phyloP scores from a whole-genome alignment of 2,329 filamentous ascomycete species.

The Alternaria sp. region DNA sequence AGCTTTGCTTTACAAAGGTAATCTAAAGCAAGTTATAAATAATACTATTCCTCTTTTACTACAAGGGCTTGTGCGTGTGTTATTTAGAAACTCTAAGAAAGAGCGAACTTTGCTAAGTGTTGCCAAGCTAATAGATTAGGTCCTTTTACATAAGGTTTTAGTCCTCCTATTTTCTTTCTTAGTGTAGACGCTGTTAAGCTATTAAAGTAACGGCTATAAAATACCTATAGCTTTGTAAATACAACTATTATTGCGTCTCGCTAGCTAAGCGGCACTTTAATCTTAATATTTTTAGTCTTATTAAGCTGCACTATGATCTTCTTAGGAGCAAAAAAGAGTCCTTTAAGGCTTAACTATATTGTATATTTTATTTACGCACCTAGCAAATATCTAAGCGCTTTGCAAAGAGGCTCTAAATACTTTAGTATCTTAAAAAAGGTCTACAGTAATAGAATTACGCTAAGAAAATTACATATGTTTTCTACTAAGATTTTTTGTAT shows the following conservation, averaged over 20 bases:
- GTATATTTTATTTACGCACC: constrained; percentile 19
- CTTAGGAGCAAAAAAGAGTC: constrained; percentile 16
- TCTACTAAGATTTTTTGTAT: constrained; percentile 9
- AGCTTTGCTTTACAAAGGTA: constrained; percentile 25
- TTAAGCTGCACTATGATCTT: constrained; percentile 19
- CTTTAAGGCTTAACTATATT: constrained; percentile 21
- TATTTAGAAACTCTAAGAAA: constrained; percentile 17
- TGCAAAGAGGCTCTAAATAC: constrained; percentile 25
- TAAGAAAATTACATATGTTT: constrained; percentile 18
- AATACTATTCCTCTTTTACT: constrained; percentile 12
- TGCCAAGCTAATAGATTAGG: constrained; percentile 24
- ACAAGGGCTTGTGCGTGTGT: constrained; percentile 12
- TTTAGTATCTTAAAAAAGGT: constrained; percentile 32
- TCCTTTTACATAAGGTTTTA: constrained; percentile 19
- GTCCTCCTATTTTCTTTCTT: constrained; percentile 19
- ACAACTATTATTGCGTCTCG: constrained; percentile 12
- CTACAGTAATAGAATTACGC: constrained; percentile 20
- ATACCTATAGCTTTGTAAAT: constrained; percentile 24
- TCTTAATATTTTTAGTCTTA: constrained; percentile 16
- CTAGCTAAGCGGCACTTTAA: constrained; percentile 6
- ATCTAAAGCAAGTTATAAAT: constrained; percentile 20
- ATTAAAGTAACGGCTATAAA: constrained; percentile 24
- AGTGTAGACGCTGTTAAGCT: constrained; percentile 16
- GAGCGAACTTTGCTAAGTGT: constrained; percentile 16
- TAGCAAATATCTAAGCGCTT: constrained; percentile 24